Conservation (phyloP, 225 moss, liverwort and hornwort genomes). For the Antitrichia curtipendula region DNA sequence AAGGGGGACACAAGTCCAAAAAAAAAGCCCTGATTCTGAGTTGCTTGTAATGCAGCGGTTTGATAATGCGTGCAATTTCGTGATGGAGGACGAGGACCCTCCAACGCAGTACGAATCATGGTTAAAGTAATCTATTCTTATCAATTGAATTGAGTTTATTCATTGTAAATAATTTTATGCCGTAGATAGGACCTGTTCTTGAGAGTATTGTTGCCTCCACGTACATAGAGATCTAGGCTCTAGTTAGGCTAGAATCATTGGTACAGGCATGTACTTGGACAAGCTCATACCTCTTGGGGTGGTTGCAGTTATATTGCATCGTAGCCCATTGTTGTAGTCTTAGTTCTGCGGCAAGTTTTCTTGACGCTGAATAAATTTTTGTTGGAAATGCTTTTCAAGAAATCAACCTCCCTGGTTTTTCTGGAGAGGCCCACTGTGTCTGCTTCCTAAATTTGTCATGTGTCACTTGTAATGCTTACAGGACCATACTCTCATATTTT, state of each 20-base stretch:
- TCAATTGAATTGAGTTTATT: not conserved
- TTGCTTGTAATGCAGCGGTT: not conserved
- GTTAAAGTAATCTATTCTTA: not conserved
- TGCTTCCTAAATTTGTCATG: not conserved
- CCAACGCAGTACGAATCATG: not conserved
- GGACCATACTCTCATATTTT: not conserved
- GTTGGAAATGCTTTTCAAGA: not conserved
- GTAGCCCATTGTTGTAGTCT: not conserved
- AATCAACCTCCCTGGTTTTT: not conserved
- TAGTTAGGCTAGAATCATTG: not conserved
- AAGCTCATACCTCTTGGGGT: not conserved
- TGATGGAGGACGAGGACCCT: not conserved
- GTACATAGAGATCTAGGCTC: not conserved
- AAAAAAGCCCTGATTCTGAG: too few relatives aligned
- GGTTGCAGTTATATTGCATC: not conserved
- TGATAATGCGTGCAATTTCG: not conserved
- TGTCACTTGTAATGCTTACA: not conserved
- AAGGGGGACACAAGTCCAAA: too few relatives aligned
- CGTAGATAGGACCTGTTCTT: not conserved
- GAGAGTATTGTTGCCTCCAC: not conserved
- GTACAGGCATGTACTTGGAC: not conserved
- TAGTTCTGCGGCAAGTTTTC: not conserved
- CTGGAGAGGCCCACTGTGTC: not conserved
- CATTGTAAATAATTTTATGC: not conserved
- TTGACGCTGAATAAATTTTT: not conserved